Percentiles rank a stretch among this genome's conserved stretches.
phyloP scores from a whole-genome alignment of 768 basidiomycete species.

The Boletus pseudopeckii region DNA sequence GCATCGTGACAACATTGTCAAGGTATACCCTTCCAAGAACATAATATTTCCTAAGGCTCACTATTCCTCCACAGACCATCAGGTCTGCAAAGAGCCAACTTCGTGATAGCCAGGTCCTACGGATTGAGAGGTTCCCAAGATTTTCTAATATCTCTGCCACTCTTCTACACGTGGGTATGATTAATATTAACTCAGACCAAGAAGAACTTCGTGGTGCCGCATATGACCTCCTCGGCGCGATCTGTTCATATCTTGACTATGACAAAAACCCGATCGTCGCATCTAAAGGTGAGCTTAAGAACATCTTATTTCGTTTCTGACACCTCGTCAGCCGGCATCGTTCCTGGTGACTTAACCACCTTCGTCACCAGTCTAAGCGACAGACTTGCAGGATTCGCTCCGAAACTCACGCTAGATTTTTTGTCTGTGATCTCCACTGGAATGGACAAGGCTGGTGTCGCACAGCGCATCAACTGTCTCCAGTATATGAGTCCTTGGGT shows the following conservation, averaged over 20 bases:
- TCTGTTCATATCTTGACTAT: constrained; percentile 74
- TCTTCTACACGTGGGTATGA: constrained; percentile 80
- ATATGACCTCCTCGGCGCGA: constrained; percentile 73
- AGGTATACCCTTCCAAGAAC: constrained; percentile 41
- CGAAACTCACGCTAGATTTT: constrained; percentile 84
- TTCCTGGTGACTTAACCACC: constrained; percentile 61
- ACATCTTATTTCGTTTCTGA: not conserved
- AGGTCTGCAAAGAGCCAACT: constrained; percentile 71
- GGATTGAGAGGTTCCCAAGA: constrained; percentile 65
- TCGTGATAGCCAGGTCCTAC: constrained; percentile 48
- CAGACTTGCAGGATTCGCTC: constrained; percentile 66
- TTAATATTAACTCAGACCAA: constrained; percentile 70
- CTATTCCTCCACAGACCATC: constrained; percentile 48
- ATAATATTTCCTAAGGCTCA: not conserved
- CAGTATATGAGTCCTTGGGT: constrained; percentile 90
- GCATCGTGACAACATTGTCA: constrained; percentile 67
- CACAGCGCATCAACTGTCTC: constrained; percentile 67
- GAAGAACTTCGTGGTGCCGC: constrained; percentile 77
- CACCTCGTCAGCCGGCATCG: constrained; percentile 52
- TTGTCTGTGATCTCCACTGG: constrained; percentile 77
- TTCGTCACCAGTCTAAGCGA: constrained; percentile 70
- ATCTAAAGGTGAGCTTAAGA: constrained; percentile 51
- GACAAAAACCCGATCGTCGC: constrained; percentile 70
- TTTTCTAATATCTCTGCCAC: constrained; percentile 85
- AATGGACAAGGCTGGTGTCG: constrained; percentile 44